Evolutionary conservation across 2,329 filamentous ascomycete genomes (phyloP).

Genomic region (Zymoseptoria brevis): DNA sequence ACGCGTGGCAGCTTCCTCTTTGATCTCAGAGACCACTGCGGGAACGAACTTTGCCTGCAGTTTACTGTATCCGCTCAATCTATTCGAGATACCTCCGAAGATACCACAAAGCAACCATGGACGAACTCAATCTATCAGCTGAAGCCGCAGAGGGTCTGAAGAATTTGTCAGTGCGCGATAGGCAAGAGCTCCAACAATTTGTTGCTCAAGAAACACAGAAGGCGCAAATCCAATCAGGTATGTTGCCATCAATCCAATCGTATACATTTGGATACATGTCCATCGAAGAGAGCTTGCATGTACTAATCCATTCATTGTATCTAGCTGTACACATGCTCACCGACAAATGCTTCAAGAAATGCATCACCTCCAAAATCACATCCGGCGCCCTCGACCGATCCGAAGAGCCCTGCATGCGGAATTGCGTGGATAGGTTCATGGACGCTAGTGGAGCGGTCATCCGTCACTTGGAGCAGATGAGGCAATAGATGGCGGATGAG

Average conservation of each 20-base stretch:
- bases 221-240: slow-evolving; percentile 54
- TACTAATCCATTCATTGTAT: no score
- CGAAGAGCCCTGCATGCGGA: slow-evolving; percentile 78
- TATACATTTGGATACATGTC: no score
- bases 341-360: slow-evolving; percentile 78
- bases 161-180: slow-evolving; percentile 34
- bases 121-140: slow-evolving; percentile 21
- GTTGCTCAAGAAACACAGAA: slow-evolving; percentile 79
- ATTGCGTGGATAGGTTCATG: slow-evolving; percentile 90
- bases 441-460: slow-evolving; percentile 81
- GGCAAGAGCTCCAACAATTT: slow-evolving; percentile 80
- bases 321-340: slow-evolving; percentile 12
- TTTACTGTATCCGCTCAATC: background rate
- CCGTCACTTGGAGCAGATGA: slow-evolving; percentile 66
- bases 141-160: slow-evolving; percentile 20
- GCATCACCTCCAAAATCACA: slow-evolving; percentile 67
- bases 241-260: background rate
- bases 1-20: background rate
- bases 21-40: background rate
- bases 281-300: no score
- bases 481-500: slow-evolving; percentile 4
- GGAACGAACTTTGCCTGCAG: background rate
- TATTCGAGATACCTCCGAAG: background rate
- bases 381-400: slow-evolving; percentile 62
- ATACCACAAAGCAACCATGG: slow-evolving; percentile 15